Percentiles rank a stretch among this genome's conserved stretches.
These are phyloP conservation scores for Salix udensis DNA, from an alignment of 345 rosid species.

Conservation along the genomic window DNA sequence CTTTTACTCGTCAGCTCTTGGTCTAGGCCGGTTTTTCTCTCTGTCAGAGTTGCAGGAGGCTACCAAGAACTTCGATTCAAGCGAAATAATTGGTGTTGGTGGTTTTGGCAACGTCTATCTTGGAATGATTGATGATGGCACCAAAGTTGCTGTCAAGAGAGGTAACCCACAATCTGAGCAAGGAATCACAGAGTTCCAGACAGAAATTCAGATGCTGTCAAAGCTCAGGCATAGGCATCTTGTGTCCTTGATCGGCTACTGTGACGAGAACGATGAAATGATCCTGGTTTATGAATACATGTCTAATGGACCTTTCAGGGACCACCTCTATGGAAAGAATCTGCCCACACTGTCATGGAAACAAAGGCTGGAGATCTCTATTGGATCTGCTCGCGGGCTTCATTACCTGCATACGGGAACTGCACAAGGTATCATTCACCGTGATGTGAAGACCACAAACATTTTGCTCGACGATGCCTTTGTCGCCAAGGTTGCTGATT, in stretches of 20 bases:
- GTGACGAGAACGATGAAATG: slow-evolving; percentile 77
- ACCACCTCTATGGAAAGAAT: slow-evolving; percentile 68
- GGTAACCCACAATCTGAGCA: slow-evolving; percentile 89
- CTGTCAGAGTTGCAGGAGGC: slow-evolving; percentile 71
- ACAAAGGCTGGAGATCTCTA: slow-evolving; percentile 69
- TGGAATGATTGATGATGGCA: slow-evolving; percentile 57
- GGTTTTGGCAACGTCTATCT: slow-evolving; percentile 82
- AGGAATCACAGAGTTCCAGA: slow-evolving; percentile 77
- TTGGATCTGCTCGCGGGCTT: slow-evolving; percentile 77
- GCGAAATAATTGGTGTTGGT: slow-evolving; percentile 65
- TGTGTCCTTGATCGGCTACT: slow-evolving; percentile 76
- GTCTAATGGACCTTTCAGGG: slow-evolving; percentile 76
- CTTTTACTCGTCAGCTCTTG: slow-evolving; percentile 49
- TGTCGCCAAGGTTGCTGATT: slow-evolving; percentile 80
- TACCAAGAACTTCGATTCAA: slow-evolving; percentile 59
- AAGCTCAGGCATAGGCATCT: slow-evolving; percentile 82
- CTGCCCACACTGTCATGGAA: slow-evolving; percentile 68
- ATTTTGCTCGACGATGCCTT: slow-evolving; percentile 70
- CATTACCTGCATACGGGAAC: slow-evolving; percentile 84
- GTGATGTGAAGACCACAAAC: slow-evolving; percentile 80
- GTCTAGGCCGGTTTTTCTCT: slow-evolving; percentile 67
- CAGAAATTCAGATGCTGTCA: slow-evolving; percentile 83
- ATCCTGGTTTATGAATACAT: slow-evolving; percentile 78
- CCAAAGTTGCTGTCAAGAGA: slow-evolving; percentile 75
- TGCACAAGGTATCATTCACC: slow-evolving; percentile 87